Base-by-base conservation (phyloP, 2,329 filamentous ascomycete genomes). In the Stagonosporopsis rhizophila region DNA sequence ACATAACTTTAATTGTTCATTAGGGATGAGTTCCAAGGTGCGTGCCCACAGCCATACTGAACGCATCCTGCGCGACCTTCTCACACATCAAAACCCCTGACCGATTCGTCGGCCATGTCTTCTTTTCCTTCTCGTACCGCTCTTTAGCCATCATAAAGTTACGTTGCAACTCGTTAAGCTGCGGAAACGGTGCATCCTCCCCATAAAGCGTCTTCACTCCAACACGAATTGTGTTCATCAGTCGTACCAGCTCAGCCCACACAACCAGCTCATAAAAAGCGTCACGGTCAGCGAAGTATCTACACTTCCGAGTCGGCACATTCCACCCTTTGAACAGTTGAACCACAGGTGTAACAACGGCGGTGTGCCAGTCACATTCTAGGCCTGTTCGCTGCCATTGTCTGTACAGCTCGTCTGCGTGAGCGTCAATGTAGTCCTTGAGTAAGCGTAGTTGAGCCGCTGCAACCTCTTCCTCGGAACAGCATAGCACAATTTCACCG, bases 241-340 rank as follows among this genome's bases (percentile, higher is more conserved):
- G 46, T 12, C 58, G 51, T 12, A 60, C 56, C 14, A 63, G 14
- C 35, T 64, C 56, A 4, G 59, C 61, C 56, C 56, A 66, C 2
- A 52, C 52, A 1, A 64, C 9, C 2, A 66, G 45, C 23, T 56
- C 54, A 6, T 61, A 55, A 14, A 62, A 64, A 1, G 44, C 37
- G 6, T 59, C 56, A 12, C 50, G 38, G 23, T 45, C 41, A 8
- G 38, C 23, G 11, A 62, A 61, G 19, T 55, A 59, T 12, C 28
- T 32, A 15, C 40, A 55, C 17, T 47, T 40, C 1, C 47, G 39
- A 14, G 17, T 34, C 2, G 45, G 28, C 4, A 35, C 14, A 3
- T 50, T 58, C 58, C 60, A 65, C 19, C 46, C 56, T 28, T 58
- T 46, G 17, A 58, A 65, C 2, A 61, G 37, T 7, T 47, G 15